Evolutionary conservation across 441 rosid species (phyloP), one percentile per base, ranked within the genome.

Genomic region (Populus hybrid): DNA sequence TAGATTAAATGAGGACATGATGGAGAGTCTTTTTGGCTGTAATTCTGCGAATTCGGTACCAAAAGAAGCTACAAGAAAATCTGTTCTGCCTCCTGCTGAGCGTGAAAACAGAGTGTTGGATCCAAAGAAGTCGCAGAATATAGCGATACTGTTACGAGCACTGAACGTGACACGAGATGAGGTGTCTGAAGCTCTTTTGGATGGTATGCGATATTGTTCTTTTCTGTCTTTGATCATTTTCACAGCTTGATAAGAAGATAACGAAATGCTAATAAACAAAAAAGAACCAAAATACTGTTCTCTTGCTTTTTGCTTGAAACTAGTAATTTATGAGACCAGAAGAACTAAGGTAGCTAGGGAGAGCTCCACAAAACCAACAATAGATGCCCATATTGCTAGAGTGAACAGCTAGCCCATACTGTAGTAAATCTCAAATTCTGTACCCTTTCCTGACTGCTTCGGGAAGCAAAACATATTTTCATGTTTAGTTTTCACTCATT

Each of bases 71-170:
- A 80, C 85, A 24, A 87, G 92, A 84, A 91, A 84, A 79, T 88
- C 97, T 24, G 88, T 86, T 87, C 84, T 94, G 64, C 95, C 98
- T 78, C 84, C 88, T 4, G 87, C 85, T 73, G 95, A 93, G 75
- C 84, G 42, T 63, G 96, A 92, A 75, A 92, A 93, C 91, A 90
- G 97, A 86, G 99, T 94, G 1, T 88, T 96, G 81, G 97, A 96
- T 81, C 97, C 98, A 23, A 96, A 96, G 89, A 96, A 96, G 82
- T 94, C 99, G 0, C 98, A 96, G 90, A 96, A 96, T 87, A 96
- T 96, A 64, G 99, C 98, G 10, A 96, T 96, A 76, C 88, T 92
- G 76, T 84, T 96, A 76, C 87, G 98, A 83, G 99, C 99, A 54
- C 74, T 94, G 76, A 96, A 94, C 84, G 99, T 96, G 67, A 96